phyloP scores from a whole-genome alignment of 129 eudicot genomes.

The Smallanthus sonchifolius region DNA sequence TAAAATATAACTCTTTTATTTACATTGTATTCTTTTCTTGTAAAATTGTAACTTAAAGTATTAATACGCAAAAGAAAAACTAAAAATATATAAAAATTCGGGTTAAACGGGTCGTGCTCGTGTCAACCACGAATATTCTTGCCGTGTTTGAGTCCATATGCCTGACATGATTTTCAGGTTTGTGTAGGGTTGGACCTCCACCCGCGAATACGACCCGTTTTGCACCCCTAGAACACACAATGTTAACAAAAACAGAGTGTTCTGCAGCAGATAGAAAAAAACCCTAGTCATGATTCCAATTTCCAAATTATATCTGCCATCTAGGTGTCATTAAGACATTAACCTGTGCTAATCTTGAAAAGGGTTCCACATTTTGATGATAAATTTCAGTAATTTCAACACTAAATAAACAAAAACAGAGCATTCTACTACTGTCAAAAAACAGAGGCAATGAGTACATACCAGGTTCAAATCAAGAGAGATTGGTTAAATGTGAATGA shows the following conservation, averaged over 20 bases:
- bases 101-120: too few relatives aligned
- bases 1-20: too few relatives aligned
- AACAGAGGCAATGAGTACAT: constrained; percentile 10
- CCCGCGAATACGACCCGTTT: too few relatives aligned
- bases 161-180: too few relatives aligned
- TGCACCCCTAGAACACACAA: too few relatives aligned
- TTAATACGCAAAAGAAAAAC: too few relatives aligned
- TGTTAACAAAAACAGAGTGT: constrained; percentile 13
- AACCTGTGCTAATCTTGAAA: neutral
- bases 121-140: too few relatives aligned
- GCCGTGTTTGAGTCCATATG: too few relatives aligned
- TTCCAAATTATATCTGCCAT: neutral
- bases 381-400: neutral
- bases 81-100: too few relatives aligned
- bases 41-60: too few relatives aligned
- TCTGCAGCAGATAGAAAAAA: neutral
- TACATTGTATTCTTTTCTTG: too few relatives aligned
- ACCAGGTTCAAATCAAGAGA: constrained; percentile 31
- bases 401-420: constrained; percentile 5
- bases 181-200: too few relatives aligned
- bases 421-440: neutral
- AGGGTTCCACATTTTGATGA: neutral
- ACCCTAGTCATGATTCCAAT: neutral
- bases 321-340: neutral
- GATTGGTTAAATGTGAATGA: neutral